Percentiles rank a stretch among this genome's conserved stretches.
phyloP scores from a whole-genome alignment of 257 asterid genomes.

The Nicotiana benthamiana region DNA sequence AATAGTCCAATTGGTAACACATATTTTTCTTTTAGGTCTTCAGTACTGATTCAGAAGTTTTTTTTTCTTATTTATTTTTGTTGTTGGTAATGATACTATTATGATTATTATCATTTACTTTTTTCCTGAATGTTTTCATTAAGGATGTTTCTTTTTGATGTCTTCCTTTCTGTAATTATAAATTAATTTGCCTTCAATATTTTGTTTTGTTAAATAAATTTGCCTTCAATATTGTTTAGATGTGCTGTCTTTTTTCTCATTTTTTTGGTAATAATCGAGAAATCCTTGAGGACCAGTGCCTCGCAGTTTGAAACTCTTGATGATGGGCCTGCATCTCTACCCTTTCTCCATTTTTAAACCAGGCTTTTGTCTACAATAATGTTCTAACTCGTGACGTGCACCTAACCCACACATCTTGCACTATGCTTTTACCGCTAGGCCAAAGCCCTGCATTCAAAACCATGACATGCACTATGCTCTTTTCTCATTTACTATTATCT shows the following conservation, averaged over 20 bases:
- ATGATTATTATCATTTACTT: neutral
- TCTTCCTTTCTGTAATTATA: neutral
- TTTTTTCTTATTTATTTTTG: neutral
- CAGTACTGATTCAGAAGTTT: neutral
- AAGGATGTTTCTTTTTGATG: neutral
- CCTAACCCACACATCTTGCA: too few species aligned
- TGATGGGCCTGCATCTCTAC: too few species aligned
- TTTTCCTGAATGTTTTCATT: neutral
- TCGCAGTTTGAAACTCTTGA: too few species aligned
- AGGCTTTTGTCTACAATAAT: too few species aligned
- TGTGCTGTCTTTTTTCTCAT: neutral
- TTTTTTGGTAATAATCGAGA: neutral
- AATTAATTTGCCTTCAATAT: neutral
- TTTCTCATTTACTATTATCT: too few species aligned
- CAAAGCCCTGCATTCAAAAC: too few species aligned
- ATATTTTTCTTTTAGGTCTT: neutral
- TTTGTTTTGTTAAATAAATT: neutral
- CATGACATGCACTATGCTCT: too few species aligned
- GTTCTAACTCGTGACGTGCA: too few species aligned
- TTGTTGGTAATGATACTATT: neutral
- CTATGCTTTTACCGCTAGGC: too few species aligned
- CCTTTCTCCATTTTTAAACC: too few species aligned
- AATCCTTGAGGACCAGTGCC: too few species aligned
- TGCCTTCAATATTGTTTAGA: neutral
- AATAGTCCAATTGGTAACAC: constrained; percentile 74